phyloP scores from a whole-genome alignment of 176 grass and related monocot species.

The Hordeum marinum region DNA sequence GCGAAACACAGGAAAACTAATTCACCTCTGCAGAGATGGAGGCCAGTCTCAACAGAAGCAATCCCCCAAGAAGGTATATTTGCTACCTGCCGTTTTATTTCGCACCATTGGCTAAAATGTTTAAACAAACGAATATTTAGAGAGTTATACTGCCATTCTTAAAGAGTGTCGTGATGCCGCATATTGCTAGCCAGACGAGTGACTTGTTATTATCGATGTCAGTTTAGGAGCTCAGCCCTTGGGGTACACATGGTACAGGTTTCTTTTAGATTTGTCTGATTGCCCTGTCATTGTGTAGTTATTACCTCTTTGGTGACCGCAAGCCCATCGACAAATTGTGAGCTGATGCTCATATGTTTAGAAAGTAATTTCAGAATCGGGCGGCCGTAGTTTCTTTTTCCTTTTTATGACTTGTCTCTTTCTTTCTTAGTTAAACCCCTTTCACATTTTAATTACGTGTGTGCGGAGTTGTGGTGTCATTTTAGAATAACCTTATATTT shows the following conservation, averaged over 20 bases:
- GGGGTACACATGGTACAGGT: background rate
- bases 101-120: background rate
- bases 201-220: background rate
- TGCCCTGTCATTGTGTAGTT: background rate
- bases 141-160: background rate
- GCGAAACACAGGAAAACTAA: conserved; percentile 34
- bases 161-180: background rate
- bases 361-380: background rate
- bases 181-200: background rate
- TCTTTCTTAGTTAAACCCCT: background rate
- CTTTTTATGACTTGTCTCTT: background rate
- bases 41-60: conserved; percentile 46
- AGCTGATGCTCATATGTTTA: background rate
- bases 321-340: background rate
- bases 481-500: conserved; percentile 5
- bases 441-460: background rate
- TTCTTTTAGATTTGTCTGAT: background rate
- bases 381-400: background rate
- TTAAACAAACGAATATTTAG: background rate
- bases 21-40: conserved; percentile 50
- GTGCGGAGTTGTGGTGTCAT: background rate
- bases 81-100: background rate
- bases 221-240: background rate
- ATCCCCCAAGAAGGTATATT: conserved; percentile 37
- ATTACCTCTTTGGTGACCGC: background rate